These are phyloP conservation scores for Aspergillus intermedius DNA, from an alignment of 2,329 filamentous ascomycete genomes.

Conservation along the genomic window DNA sequence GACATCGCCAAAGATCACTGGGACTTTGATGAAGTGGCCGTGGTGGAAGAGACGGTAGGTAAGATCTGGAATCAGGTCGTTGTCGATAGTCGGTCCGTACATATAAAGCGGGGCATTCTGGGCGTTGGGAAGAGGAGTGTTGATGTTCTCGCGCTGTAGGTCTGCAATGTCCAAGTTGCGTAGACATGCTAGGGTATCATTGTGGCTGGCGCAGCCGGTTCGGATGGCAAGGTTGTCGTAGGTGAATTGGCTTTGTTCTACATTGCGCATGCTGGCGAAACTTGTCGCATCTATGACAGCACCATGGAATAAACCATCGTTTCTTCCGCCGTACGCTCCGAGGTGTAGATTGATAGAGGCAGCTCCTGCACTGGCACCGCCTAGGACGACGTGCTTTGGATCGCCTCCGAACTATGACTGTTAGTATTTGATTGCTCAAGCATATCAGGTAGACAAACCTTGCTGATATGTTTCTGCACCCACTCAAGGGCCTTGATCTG, in stretches of 20 bases:
- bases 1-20: slow-evolving; percentile 53
- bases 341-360: slow-evolving; percentile 59
- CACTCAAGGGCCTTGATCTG: slow-evolving; percentile 64
- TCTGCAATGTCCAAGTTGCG: slow-evolving; percentile 38
- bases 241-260: slow-evolving; percentile 44
- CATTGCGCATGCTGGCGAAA: slow-evolving; percentile 44
- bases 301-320: slow-evolving; percentile 47
- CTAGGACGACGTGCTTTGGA: slow-evolving; percentile 60
- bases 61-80: slow-evolving; percentile 45
- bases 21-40: slow-evolving; percentile 47
- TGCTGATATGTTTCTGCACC: slow-evolving; percentile 59
- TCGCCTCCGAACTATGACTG: slow-evolving; percentile 59
- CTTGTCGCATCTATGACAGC: slow-evolving; percentile 50
- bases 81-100: slow-evolving; percentile 48
- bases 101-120: slow-evolving; percentile 41
- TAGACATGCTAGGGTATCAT: slow-evolving; percentile 45
- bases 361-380: slow-evolving; percentile 63
- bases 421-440: neutral
- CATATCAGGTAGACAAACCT: slow-evolving; percentile 25
- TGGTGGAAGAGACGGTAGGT: slow-evolving; percentile 44
- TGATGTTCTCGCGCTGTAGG: slow-evolving; percentile 43
- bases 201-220: slow-evolving; percentile 38
- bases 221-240: slow-evolving; percentile 47
- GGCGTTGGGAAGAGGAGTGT: slow-evolving; percentile 42
- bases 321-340: slow-evolving; percentile 45